phyloP scores from a whole-genome alignment of 768 basidiomycete species.

The Kwoniella newhampshirensis region DNA sequence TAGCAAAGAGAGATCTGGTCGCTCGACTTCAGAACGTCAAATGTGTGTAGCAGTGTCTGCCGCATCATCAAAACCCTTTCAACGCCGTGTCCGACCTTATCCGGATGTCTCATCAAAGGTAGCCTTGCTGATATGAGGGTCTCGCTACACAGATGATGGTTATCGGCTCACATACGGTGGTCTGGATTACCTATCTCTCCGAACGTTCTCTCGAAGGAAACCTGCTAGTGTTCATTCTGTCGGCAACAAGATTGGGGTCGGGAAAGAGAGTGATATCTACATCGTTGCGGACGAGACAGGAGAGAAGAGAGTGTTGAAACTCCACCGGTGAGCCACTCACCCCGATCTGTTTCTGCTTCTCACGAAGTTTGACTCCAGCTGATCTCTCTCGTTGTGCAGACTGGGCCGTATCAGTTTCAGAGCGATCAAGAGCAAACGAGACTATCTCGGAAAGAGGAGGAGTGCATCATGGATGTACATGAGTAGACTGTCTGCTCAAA shows the following conservation, averaged over 20 bases:
- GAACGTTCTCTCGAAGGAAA: conserved; percentile 78
- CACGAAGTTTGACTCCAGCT: conserved; percentile 7
- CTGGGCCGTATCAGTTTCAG: conserved; percentile 97
- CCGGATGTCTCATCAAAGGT: not conserved
- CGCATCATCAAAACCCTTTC: not conserved
- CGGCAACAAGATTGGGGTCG: conserved; percentile 96
- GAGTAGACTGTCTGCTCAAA: conserved; percentile 91
- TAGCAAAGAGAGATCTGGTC: conserved; percentile 89
- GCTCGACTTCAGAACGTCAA: conserved; percentile 86
- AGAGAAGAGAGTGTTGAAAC: conserved; percentile 82
- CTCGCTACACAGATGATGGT: conserved; percentile 72
- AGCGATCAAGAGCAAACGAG: conserved; percentile 91
- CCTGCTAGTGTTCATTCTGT: conserved; percentile 79
- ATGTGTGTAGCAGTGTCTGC: conserved; percentile 61
- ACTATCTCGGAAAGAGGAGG: conserved; percentile 92
- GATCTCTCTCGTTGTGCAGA: conserved; percentile 55
- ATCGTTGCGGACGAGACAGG: conserved; percentile 70
- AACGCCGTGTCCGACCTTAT: too few relatives aligned
- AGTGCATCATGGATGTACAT: conserved; percentile 99
- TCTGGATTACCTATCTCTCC: conserved; percentile 94
- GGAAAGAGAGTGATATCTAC: conserved; percentile 85
- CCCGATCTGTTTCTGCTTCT: not conserved
- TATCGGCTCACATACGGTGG: conserved; percentile 97
- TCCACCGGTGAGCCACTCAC: conserved; percentile 71
- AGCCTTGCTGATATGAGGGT: not conserved